These are phyloP conservation scores for Leptographium radiaticola DNA, from an alignment of 2,329 filamentous ascomycete genomes.

Conservation along the genomic window DNA sequence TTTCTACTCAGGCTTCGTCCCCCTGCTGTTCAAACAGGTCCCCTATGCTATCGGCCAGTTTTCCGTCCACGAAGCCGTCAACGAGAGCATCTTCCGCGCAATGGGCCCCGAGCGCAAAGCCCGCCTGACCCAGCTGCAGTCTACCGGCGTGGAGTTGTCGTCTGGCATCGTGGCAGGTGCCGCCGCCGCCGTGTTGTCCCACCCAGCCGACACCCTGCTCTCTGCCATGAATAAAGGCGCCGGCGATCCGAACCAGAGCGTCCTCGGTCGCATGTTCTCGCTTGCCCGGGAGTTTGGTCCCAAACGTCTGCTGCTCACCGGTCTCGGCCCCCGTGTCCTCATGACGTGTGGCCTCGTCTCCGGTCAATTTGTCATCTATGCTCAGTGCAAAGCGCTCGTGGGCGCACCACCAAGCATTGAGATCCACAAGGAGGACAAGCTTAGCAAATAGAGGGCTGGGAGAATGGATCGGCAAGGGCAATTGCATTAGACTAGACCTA, in stretches of 20 bases:
- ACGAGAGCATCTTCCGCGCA: constrained; percentile 57
- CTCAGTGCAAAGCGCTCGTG: constrained; percentile 38
- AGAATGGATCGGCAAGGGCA: background rate
- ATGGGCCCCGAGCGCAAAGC: constrained; percentile 57
- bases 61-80: constrained; percentile 81
- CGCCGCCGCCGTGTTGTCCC: constrained; percentile 76
- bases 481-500: background rate
- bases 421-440: constrained; percentile 33
- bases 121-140: constrained; percentile 53
- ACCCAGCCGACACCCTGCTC: constrained; percentile 62
- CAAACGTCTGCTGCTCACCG: constrained; percentile 30
- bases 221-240: constrained; percentile 44
- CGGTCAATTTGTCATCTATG: constrained; percentile 42
- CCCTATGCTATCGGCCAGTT: constrained; percentile 94
- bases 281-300: constrained; percentile 38
- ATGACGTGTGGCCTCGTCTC: constrained; percentile 42
- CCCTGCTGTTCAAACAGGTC: constrained; percentile 77
- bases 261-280: constrained; percentile 37
- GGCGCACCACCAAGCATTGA: constrained; percentile 37
- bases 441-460: background rate
- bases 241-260: constrained; percentile 32
- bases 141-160: constrained; percentile 73
- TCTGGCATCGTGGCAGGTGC: constrained; percentile 82
- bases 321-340: constrained; percentile 35
- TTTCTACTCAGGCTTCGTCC: constrained; percentile 86